These are phyloP conservation scores for Xylariomycetidae sp. DNA, from an alignment of 2,329 filamentous ascomycete species.

Conservation along the genomic window DNA sequence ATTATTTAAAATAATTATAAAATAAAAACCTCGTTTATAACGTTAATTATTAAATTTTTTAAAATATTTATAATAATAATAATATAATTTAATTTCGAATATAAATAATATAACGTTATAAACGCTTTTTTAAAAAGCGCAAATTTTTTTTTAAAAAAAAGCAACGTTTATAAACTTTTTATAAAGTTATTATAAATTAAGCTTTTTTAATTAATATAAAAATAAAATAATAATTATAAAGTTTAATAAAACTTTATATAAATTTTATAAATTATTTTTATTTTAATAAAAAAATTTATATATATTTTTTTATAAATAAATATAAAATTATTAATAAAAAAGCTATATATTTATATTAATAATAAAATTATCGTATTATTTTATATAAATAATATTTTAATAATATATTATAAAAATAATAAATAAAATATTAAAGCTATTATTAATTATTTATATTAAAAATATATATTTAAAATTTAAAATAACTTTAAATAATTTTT, in stretches of 20 bases:
- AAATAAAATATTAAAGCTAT: background rate
- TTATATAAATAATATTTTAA: background rate
- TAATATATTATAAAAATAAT: background rate
- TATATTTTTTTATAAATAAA: background rate
- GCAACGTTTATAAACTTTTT: background rate
- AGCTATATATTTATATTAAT: conserved; percentile 2
- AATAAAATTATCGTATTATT: background rate
- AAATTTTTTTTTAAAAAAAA: background rate
- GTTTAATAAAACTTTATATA: background rate
- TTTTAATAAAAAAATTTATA: background rate
- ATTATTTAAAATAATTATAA: background rate
- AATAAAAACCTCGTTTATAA: too few species aligned
- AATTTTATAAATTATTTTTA: background rate
- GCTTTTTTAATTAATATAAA: background rate
- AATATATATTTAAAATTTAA: background rate
- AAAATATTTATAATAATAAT: too few species aligned
- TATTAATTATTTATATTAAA: background rate
- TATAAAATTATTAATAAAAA: background rate
- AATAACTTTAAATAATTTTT: background rate
- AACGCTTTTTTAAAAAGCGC: too few species aligned
- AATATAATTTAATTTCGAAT: too few species aligned
- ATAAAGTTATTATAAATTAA: background rate
- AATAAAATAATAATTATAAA: background rate
- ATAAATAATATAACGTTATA: too few species aligned
- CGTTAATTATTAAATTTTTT: too few species aligned